Evolutionary conservation across 192 early-diverging fungal genomes (phyloP), one percentile per base, ranked within the genome.

Genomic region (Mortierella claussenii): DNA sequence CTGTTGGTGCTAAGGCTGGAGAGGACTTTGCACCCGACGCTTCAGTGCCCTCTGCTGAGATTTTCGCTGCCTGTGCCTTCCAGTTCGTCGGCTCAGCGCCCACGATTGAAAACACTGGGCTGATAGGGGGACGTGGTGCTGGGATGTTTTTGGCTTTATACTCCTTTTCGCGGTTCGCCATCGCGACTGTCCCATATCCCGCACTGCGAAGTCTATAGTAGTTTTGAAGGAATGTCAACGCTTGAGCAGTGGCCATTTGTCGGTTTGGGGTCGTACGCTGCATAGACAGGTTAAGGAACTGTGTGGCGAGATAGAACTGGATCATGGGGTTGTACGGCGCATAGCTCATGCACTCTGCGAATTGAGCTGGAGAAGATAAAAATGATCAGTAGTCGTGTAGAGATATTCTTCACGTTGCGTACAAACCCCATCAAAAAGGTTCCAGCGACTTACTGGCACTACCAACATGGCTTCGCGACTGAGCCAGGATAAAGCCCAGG

Each of bases 191-290:
- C 5, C 73, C 73, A 36, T 40, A 57, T 6, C 73, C 73, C n/a
- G 28, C 56, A 7, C 36, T 34, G 2, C 73, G 73, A 4, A 65
- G 51, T 12, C 65, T 56, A 27, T 76, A 76, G 40, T 76, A 76
- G 46, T 57, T 62, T 31, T 76, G 73, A 1, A 76, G 24, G 24
- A 76, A 59, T 9, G 53, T 24, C 45, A 66, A 37, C 30, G 71
- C 84, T 46, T 88, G 88, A 4, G 87, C 58, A 47, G 95, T 74
- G 40, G 91, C 87, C 50, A 87, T 43, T 53, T 93, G 93, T 52
- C 94, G 80, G 68, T 91, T 89, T 33, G 88, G 86, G 1, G 85
- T 84, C 54, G 89, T 83, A 17, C 93, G 79, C 60, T 91, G 88
- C 87, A 91, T 88, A 0, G 86, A 81, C 36, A 86, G 71, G 52